Conservation (phyloP, 768 basidiomycete genomes). For the Lactifluus hygrophoroides region DNA sequence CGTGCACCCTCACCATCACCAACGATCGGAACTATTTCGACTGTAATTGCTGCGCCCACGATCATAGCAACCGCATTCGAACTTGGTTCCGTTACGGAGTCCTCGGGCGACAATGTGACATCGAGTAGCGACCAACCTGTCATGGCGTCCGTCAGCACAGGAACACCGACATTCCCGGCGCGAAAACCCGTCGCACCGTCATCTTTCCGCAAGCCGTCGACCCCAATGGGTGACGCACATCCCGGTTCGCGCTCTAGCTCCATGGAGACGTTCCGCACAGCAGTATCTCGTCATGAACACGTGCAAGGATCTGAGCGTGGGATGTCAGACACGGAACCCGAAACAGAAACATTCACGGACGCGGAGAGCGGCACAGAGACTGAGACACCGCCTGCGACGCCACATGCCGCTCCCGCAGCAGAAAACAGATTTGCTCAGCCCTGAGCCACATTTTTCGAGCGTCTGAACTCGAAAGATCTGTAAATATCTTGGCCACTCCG, state of each 20-base stretch:
- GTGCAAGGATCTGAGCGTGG: not conserved
- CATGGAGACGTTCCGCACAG: constrained; percentile 10
- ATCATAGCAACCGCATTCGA: not conserved
- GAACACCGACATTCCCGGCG: not conserved
- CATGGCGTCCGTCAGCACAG: not conserved
- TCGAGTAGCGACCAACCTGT: not conserved
- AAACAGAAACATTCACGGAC: constrained; percentile 6
- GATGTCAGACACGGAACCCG: constrained; percentile 6
- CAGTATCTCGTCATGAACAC: not conserved
- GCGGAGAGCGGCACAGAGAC: constrained; percentile 3
- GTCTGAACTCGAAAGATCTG: not conserved
- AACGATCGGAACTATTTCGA: constrained; percentile 5
- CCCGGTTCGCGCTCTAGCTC: constrained; percentile 17
- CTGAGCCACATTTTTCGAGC: not conserved
- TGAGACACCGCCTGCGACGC: not conserved
- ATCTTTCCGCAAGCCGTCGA: constrained; percentile 17
- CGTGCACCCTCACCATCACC: constrained; percentile 6
- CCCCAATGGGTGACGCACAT: not conserved
- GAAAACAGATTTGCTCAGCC: not conserved
- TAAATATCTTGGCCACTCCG: not conserved
- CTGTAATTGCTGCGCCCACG: not conserved
- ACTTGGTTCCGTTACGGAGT: not conserved
- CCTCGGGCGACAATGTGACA: not conserved
- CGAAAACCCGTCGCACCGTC: constrained; percentile 4
- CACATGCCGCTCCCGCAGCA: not conserved